Base-by-base conservation (phyloP, 768 basidiomycete species). In the Boletus rubescentipes region DNA sequence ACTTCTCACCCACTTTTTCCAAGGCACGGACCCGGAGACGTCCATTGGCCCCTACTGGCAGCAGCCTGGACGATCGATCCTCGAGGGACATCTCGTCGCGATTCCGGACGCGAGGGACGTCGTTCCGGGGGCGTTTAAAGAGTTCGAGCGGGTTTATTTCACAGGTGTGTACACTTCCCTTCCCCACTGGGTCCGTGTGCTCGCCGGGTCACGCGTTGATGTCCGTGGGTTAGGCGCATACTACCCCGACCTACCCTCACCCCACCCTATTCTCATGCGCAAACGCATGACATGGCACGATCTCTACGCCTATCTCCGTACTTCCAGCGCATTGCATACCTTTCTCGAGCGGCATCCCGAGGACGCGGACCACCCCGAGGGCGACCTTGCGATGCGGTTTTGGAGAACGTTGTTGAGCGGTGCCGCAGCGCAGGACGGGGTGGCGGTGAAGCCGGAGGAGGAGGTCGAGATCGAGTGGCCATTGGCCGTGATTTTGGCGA, bases 1-100 rank as follows among this genome's bases (percentile, higher is more conserved):
- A 0, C 70, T 82, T 14, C 86, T 93, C 55, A 78, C 79, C 9
- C 74, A 73, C 3, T 91, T 85, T 64, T 76, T 80, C 2, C 85
- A 86, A 64, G 87, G 87, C 0, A 70, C 63, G 3, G 80, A 87
- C 58, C 77, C 75, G 2, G 44, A 51, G 9, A 78, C 72, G 31
- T 82, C 83, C 38, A 66, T 90, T 6, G 91, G 91, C 1, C 80
- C 83, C 2, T 81, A 91, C 64, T 93, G 90, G 80, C 80, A 93
- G 60, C 83, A 86, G 30, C 91, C 92, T 0, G 92, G 92, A 15
- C 78, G 92, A 12, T 81, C 80, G 0, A 85, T 92, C 57, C 77
- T 93, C 21, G 86, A 89, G 51, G 77, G 77, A 7, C 82, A 89
- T 62, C 79, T 93, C 3, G 75, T 83, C 8, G 82, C 83, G 29